phyloP scores from a whole-genome alignment of 1,139 yeast genomes.

The Torulaspora globosa region DNA sequence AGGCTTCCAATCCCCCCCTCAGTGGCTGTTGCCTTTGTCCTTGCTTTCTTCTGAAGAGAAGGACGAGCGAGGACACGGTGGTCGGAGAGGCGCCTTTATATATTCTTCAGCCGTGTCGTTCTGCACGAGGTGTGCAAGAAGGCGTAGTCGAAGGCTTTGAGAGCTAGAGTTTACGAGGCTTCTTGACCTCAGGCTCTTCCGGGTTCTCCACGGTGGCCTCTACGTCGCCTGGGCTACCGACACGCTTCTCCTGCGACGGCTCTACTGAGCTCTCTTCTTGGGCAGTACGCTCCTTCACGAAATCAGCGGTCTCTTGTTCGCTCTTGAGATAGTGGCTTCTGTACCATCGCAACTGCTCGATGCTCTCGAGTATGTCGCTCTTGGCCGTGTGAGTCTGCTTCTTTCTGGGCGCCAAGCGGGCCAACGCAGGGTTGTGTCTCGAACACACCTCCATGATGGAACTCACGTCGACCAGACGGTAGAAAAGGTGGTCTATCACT shows the following conservation, averaged over 20 bases:
- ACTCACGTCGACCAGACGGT: conserved; percentile 85
- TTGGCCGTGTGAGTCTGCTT: conserved; percentile 75
- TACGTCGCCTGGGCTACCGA: background rate
- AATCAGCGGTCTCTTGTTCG: conserved; percentile 27
- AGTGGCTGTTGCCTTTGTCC: conserved; percentile 2
- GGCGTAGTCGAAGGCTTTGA: background rate
- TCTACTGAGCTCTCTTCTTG: background rate
- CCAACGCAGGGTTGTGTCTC: conserved; percentile 67
- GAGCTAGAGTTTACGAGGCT: conserved; percentile 1
- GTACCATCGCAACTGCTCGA: conserved; percentile 77
- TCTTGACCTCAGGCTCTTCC: background rate
- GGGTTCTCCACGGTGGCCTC: background rate
- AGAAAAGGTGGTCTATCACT: conserved; percentile 67
- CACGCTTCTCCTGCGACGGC: background rate
- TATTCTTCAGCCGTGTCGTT: background rate
- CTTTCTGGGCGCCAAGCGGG: conserved; percentile 56
- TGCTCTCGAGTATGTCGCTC: conserved; percentile 84
- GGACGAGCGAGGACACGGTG: conserved; percentile 1
- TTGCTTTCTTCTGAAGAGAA: conserved; percentile 2
- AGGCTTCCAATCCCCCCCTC: conserved; percentile 1
- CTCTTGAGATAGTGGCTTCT: conserved; percentile 53
- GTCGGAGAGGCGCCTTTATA: background rate
- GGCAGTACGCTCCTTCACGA: conserved; percentile 15
- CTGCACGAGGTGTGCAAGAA: background rate
- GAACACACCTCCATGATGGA: conserved; percentile 72